These are phyloP conservation scores for Podila verticillata DNA, from an alignment of 192 early-diverging fungal species.

Conservation along the genomic window DNA sequence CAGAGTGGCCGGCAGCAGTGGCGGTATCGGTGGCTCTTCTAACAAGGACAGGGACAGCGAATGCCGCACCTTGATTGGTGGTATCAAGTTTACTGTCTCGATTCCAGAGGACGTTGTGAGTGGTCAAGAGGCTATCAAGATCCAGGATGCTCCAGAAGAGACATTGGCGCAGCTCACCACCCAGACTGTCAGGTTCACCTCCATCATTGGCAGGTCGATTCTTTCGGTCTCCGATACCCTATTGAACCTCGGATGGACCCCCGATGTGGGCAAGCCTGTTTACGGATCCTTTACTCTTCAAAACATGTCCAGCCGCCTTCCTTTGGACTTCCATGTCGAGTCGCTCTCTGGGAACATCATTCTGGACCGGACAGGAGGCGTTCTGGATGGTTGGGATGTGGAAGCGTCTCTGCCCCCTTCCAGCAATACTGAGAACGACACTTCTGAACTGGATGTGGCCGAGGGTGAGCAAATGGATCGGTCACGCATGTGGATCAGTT, in stretches of 20 bases:
- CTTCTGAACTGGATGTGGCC: constrained; percentile 7
- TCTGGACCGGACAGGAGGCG: constrained; percentile 60
- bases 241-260: constrained; percentile 74
- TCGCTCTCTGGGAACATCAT: constrained; percentile 61
- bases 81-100: constrained; percentile 78
- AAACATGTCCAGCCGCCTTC: constrained; percentile 76
- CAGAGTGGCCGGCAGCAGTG: constrained; percentile 2
- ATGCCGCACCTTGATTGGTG: constrained; percentile 80
- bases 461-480: constrained; percentile 32
- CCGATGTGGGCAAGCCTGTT: constrained; percentile 56
- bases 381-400: constrained; percentile 63
- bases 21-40: not conserved
- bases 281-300: constrained; percentile 71
- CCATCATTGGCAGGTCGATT: constrained; percentile 83
- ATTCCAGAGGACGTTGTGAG: constrained; percentile 50
- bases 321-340: constrained; percentile 72
- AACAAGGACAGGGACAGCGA: constrained; percentile 52
- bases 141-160: constrained; percentile 8
- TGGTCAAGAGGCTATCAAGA: not conserved
- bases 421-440: not conserved
- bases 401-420: constrained; percentile 14
- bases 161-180: constrained; percentile 62
- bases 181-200: constrained; percentile 83
- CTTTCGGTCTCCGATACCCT: constrained; percentile 70
- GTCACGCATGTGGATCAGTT: constrained; percentile 61